phyloP scores from a whole-genome alignment of 2,329 filamentous ascomycete species.

The Didymella exigua region DNA sequence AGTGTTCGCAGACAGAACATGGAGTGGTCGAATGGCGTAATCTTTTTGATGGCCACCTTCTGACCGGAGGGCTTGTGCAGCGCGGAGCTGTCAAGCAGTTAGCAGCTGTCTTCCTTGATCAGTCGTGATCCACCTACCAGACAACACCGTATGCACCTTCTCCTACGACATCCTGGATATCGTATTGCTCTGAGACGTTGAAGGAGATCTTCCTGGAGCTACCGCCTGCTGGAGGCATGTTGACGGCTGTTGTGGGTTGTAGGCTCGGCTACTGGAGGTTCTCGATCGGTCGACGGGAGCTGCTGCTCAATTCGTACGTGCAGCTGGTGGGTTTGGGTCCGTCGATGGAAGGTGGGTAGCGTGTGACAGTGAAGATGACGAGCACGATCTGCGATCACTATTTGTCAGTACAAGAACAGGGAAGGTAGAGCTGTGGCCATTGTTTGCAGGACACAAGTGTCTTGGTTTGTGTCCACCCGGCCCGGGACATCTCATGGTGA shows the following conservation, averaged over 20 bases:
- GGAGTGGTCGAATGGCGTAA: constrained; percentile 97
- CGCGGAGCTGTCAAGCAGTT: constrained; percentile 70
- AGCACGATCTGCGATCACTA: constrained; percentile 21
- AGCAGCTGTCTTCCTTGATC: constrained; percentile 16
- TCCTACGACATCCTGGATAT: constrained; percentile 98
- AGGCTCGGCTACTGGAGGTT: constrained; percentile 29
- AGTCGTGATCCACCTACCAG: constrained; percentile 67
- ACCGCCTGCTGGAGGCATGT: constrained; percentile 52
- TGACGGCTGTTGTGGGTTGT: constrained; percentile 26
- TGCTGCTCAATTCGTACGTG: constrained; percentile 21
- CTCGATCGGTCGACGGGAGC: constrained; percentile 19
- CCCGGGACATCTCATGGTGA: constrained; percentile 30
- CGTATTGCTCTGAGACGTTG: constrained; percentile 99
- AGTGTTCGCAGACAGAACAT: constrained; percentile 98
- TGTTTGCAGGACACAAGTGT: constrained; percentile 27
- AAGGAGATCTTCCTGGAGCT: constrained; percentile 93
- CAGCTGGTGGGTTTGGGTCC: constrained; percentile 13
- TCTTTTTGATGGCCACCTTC: constrained; percentile 99
- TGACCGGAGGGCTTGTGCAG: constrained; percentile 97
- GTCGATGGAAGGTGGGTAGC: constrained; percentile 2
- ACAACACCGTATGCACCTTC: constrained; percentile 98
- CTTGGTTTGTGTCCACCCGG: constrained; percentile 23
- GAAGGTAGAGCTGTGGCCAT: constrained; percentile 18
- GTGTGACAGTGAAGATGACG: constrained; percentile 7
- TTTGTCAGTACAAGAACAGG: constrained; percentile 29